Evolutionary conservation across 148 eudicot genomes (phyloP), one percentile per base, ranked within the genome.

Genomic region (Mesembryanthemum crystallinum): DNA sequence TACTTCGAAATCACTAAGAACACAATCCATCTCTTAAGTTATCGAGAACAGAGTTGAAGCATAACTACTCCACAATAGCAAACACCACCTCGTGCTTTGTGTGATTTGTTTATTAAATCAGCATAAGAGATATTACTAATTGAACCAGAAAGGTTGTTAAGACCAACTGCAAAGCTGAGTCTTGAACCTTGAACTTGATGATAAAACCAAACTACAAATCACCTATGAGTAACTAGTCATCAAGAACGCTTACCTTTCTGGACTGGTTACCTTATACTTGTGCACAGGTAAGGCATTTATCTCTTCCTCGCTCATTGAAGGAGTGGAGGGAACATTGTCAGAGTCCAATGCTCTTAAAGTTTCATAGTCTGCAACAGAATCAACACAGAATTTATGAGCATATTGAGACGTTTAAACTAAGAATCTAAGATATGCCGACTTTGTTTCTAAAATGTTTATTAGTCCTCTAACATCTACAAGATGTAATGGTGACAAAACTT

Each of bases 221-320:
- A 39, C 39, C 43, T 64, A 61, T 62, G 51, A 29, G 29, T 29
- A 32, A 52, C 29, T 42, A 61, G 47, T 73, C 58, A 66, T 10
- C 43, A 64, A 42, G 30, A 18, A 60, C 12, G 32, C 79, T 66
- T 52, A 82, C 88, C 84, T 81, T 33, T 78, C 63, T 37, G 18
- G 45, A 29, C 68, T 57, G 2, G 77, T 66, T 51, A 71, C 69
- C 82, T 80, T 82, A 33, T 87, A 84, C 73, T 82, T 87, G 77
- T 87, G 89, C 60, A 87, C 83, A 58, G 87, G 87, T 17, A 87
- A 78, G 74, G 85, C 80, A 70, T 87, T 82, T 54, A 86, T 84
- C 62, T 84, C 89, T 67, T 81, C 89, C 74, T 86, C 87, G 51
- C 78, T 83, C 83, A 86, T 79, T 51, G 85, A 79, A 68, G 75